A percentile compares a stretch with the other conserved stretches of the same genome.
phyloP scores from a whole-genome alignment of 1,139 yeast genomes.

The Suhomyces taliae region DNA sequence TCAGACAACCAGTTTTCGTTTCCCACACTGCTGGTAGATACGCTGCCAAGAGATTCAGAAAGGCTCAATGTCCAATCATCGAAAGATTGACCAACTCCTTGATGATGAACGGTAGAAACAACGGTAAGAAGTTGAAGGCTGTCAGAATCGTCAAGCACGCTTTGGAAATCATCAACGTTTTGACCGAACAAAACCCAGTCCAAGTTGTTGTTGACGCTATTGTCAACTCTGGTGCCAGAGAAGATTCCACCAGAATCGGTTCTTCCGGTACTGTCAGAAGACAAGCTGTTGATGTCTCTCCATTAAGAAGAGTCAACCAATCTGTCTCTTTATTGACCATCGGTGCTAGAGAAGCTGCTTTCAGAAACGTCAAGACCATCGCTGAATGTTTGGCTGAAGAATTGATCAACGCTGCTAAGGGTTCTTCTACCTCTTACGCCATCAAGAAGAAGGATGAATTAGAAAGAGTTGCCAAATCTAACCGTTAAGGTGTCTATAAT shows the following conservation, averaged over 20 bases:
- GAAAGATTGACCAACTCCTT: conserved; percentile 99
- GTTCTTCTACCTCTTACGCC: conserved; percentile 99
- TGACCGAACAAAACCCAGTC: conserved; percentile 99
- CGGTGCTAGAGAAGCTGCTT: conserved; percentile 99
- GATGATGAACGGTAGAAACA: conserved; percentile 99
- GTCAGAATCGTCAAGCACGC: conserved; percentile 99
- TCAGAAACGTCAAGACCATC: conserved; percentile 99
- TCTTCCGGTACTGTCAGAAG: conserved; percentile 99
- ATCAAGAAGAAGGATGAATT: conserved; percentile 99
- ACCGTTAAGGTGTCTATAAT: conserved; percentile 70
- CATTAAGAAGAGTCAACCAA: conserved; percentile 99
- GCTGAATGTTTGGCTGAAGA: conserved; percentile 99
- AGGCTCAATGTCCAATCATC: conserved; percentile 98
- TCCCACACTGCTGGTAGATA: conserved; percentile 99
- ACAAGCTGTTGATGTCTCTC: conserved; percentile 99
- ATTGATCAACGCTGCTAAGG: conserved; percentile 99
- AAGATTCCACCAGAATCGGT: conserved; percentile 99
- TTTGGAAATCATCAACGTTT: conserved; percentile 93
- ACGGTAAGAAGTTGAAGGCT: conserved; percentile 99
- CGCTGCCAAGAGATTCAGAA: conserved; percentile 99
- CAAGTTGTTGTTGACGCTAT: conserved; percentile 99
- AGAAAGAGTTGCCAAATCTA: conserved; percentile 99
- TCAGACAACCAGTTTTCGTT: conserved; percentile 96
- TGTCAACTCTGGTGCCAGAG: conserved; percentile 99
- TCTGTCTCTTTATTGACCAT: conserved; percentile 96